Conservation (phyloP, 2,329 filamentous ascomycete genomes). For the Apiospora kogelbergensis region DNA sequence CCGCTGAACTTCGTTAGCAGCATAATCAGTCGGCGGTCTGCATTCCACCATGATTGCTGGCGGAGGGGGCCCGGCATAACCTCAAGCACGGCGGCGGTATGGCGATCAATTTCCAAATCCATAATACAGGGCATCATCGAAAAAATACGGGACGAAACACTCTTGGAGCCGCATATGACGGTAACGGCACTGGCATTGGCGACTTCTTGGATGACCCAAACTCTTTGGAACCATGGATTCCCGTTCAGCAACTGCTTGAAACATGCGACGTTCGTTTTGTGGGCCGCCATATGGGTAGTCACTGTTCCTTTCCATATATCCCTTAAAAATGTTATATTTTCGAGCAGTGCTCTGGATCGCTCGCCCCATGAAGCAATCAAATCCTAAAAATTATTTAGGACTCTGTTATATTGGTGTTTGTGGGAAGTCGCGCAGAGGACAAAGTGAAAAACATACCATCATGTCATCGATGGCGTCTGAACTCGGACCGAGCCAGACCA, state of each 20-base stretch:
- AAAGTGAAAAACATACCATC: background rate
- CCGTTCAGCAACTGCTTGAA: too few species aligned
- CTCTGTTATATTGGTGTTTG: too few species aligned
- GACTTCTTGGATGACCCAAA: constrained; percentile 9
- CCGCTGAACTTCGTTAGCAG: background rate
- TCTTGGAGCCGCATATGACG: background rate
- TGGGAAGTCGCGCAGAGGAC: too few species aligned
- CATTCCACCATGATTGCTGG: background rate
- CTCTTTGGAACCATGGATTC: constrained; percentile 9
- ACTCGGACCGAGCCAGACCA: constrained; percentile 18
- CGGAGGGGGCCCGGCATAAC: background rate
- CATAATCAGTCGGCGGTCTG: background rate
- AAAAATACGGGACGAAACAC: background rate
- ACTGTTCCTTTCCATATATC: too few species aligned
- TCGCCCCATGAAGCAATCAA: too few species aligned
- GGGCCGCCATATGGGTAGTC: too few species aligned
- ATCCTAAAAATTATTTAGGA: too few species aligned
- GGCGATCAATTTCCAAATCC: too few species aligned
- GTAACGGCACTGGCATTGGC: background rate
- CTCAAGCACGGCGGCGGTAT: background rate
- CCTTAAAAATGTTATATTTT: too few species aligned
- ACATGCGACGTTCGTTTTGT: too few species aligned
- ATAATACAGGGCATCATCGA: background rate
- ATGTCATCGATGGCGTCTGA: background rate
- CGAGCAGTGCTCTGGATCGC: too few species aligned